Base-by-base conservation (phyloP, 768 basidiomycete genomes). In the Russula emetica region DNA sequence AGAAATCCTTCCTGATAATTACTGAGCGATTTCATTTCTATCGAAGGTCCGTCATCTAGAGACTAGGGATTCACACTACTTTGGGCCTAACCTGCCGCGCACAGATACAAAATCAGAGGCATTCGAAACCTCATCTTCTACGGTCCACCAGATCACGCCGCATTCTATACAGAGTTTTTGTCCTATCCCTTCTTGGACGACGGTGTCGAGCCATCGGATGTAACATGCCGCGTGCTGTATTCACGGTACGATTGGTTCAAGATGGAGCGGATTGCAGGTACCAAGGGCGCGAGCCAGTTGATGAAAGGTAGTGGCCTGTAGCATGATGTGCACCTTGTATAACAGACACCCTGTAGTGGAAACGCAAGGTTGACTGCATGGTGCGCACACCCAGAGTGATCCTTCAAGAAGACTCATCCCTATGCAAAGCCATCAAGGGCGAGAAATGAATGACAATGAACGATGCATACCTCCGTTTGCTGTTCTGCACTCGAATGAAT, bases 11-110 rank as follows among this genome's bases (percentile, higher is more conserved):
- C 79, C 74, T 99, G 34, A 80, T 98, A 66, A 79, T 98, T 71
- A 96, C 91, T 70, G 97, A 99, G 72, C 85, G 97, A n/a, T 98
- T 98, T 80, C 95, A 99, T 75, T 99, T 98, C 74, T 98, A 93
- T 80, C 85, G 92, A 67, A 80, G 94, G 88, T 87, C 50, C 50
- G 78, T 22, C 36, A 18, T 73, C 3, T 28, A 51, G 11, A 60
- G 50, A 49, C 22, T 58, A 22, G 26, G 56, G 22, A 50, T 26
- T 28, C 11, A 32, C 57, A 40, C 34, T 14, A 58, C 54, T 64
- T 51, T 60, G 22, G 28, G 2, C 30, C 22, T 67, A 63, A 55
- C 44, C 32, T 24, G 8, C 55, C 11, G 22, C 70, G 30, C 22
- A 24, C 47, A 92, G 94, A 62, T 98, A 98, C 78, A 93, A 92